Evolutionary conservation across 176 grass and related monocot genomes (phyloP), one percentile per base, ranked within the genome.

Genomic region (Chloris gayana): DNA sequence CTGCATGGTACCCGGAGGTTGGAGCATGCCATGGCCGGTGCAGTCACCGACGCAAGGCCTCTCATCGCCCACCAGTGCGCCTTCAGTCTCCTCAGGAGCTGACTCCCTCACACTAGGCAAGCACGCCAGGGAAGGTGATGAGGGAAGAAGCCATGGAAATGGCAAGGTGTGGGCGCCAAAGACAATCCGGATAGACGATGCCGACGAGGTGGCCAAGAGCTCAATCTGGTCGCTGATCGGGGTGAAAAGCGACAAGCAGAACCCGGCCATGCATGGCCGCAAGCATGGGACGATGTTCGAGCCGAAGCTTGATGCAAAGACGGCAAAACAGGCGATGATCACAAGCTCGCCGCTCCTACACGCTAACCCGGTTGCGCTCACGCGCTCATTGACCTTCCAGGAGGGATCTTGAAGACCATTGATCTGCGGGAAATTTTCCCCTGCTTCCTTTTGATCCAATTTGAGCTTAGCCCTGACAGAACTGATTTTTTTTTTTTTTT

Each of bases 331-430:
- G 26, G 38, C 73, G 9, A 67, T 21, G 68, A 38, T 39, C 46
- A 67, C 86, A 22, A 83, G 76, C 67, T 76, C 78, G 45, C 78
- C 74, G 25, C 72, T 82, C 49, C 44, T 97, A 78, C 87, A 89
- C 79, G 51, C 84, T 0, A 97, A 97, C 67, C 94, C 94, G 0
- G 86, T 85, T 1, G 91, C 94, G 42, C 75, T 97, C 0, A 83
- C 86, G 31, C 89, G 91, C 70, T 97, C 88, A 6, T 69, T 83
- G 30, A 89, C 81, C 69, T 97, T 93, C 88, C 88, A 89, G 47
- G 94, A 97, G 86, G 75, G 79, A 62, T 89, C 90, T 53, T 92
- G 89, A 83, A 59, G 37, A 2, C 37, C 21, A 74, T 4, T 61
- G 25, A 61, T 80, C 60, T n/a, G 62, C 77, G 49, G 35, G 46